Base-by-base conservation (phyloP, 2,329 filamentous ascomycete species). In the Aureobasidium melanogenum region DNA sequence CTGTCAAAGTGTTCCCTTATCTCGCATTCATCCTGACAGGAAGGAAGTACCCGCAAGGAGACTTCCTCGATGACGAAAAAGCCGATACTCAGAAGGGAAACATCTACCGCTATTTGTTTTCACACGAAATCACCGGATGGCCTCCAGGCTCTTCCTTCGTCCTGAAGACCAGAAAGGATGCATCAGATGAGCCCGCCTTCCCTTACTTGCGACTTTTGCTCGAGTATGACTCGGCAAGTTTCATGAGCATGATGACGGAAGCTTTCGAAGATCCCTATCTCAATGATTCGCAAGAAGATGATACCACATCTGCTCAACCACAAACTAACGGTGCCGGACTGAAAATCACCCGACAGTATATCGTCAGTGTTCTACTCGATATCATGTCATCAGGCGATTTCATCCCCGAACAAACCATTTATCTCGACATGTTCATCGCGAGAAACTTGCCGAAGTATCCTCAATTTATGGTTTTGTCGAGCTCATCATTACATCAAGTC, bases 341-440 rank as follows among this genome's bases (percentile, higher is more conserved):
- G 2, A 61, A 64, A n/a, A 67, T 56, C 64, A 94, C 94, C 69
- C 85, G 94, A 36, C 94, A 99, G 73, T 96, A 96, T 69, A 85
- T 99, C 63, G 83, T 97, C 66, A 93, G 89, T 50, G 95, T 97
- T 61, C 77, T 99, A 62, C 81, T 96, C 12, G 91, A 96, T 71
- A 87, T 97, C 30, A 96, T 99, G 90, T 88, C 86, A 54, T 77
- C 84, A 0, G 79, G 82, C 4, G 84, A 89, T 50, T 97, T 96
- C 73, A 83, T 85, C 0, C 75, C 86, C 0, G 84, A 88, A 63
- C 91, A 97, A 70, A 92, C 89, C 14, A 89, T 99, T 61, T 99
- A 96, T 73, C 82, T 99, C 47, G 91, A 99, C 74, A 99, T 99
- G 91, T 99, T 99, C 70, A 88, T 99, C 70, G 93, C 94, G 19